Evolutionary conservation across 2,329 filamentous ascomycete species (phyloP), one percentile per base, ranked within the genome.

Genomic region (Diplodia sapinea): DNA sequence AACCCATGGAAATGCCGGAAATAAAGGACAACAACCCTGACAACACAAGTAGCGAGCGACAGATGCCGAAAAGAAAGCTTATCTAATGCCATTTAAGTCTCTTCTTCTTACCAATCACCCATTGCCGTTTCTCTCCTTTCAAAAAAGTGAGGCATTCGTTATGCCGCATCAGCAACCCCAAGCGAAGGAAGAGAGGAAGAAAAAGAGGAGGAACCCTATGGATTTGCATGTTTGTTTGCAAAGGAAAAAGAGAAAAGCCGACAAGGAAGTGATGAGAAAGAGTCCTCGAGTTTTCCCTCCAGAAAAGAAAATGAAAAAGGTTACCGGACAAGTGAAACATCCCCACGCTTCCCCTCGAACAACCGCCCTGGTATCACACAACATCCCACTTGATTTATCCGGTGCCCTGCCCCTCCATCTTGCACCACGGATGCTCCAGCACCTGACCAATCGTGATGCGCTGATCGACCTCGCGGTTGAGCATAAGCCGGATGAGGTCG

Each of bases 371-470:
- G 51, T 55, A 55, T 55, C 51, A 55, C 51, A 55, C 51, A 55
- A 15, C 1, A n/a, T 4, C 4, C 26, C 26, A 9, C 29, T 15
- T 15, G 12, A 13, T 40, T 63, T 13, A 63, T 6, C 43, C 59
- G 7, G 59, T 63, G 17, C 59, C 59, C 47, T 26, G 40, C 15
- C 54, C 55, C 47, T 67, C 54, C 54, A 50, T 59, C 55, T 69
- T 76, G 68, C 84, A 92, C 95, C 95, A 99, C n/a, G 91, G 88
- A 79, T 98, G 94, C 66, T 92, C 88, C 68, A 97, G 81, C 20
- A 99, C 94, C 77, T 94, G 89, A 69, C 90, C 89, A 73, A 98
- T 98, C n/a, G 89, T 90, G 73, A 93, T 89, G 67, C 95, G 85
- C 74, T 90, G 85, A 72, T 90, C 87, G 11, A 98, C 92, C 76